Base-by-base conservation (phyloP, 2,329 filamentous ascomycete species). In the Colletotrichum gigasporum region DNA sequence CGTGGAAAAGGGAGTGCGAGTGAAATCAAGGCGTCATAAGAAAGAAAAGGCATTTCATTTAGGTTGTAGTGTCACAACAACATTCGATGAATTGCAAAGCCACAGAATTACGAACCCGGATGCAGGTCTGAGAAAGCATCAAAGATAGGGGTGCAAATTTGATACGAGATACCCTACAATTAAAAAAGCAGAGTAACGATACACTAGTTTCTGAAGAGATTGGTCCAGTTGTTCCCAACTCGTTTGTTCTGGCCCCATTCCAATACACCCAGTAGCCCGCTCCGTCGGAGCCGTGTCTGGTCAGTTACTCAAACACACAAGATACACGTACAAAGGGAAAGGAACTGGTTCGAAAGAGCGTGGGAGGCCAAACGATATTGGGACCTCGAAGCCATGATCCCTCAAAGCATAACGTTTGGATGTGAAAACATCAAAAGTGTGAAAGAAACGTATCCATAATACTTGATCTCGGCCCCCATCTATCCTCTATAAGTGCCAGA, bases 341-440 rank as follows among this genome's bases (percentile, higher is more conserved):
- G 14, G 4, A 16, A 5, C 1, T 0, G 20, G 7, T 4, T 45
- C 14, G 10, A 45, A 45, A 0, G 42, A 45, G 22, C 2, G 14
- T 24, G 22, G 0, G 16, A n/a, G n/a, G 24, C 10, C 14, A 45
- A 22, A 9, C 10, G 14, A 2, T 16, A 6, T 14, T 24, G 8
- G 1, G 14, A 0, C 16, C 14, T 11, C n/a, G 26, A n/a, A 4
- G 24, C 0, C 3, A 14, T 6, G 20, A 24, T 22, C 0, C 3
- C 16, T 28, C 11, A 45, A 45, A 5, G 2, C 0, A n/a, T 22
- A 28, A 4, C 7, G 4, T 22, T 2, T 2, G 16, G 9, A 14
- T n/a, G 3, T 41, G 37, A 41, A 8, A 41, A 8, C 12, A n/a
- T 4, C 12, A 10, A 41, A 41, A 5, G 2, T 3, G n/a, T n/a